Conservation (phyloP, 2,329 filamentous ascomycete genomes). For the Apiospora aurea region DNA sequence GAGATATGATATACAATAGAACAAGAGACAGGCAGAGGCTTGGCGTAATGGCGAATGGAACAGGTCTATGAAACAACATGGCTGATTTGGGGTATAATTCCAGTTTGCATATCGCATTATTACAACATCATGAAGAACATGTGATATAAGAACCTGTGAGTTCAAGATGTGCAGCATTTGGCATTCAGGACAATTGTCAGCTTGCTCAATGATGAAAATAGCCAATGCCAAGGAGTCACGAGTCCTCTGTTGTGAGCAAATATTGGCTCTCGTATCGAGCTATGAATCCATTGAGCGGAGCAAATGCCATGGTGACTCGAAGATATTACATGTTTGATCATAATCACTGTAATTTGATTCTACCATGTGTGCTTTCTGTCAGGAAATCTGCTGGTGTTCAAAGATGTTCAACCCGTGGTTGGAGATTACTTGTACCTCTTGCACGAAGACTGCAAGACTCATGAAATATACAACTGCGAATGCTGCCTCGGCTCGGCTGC, state of each 20-base stretch:
- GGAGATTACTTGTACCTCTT: no score
- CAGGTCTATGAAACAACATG: background rate
- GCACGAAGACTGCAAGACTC: background rate
- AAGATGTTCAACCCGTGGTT: no score
- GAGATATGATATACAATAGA: background rate
- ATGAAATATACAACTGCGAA: background rate
- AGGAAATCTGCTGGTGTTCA: background rate
- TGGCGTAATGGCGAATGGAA: conserved; percentile 10
- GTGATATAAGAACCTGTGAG: background rate
- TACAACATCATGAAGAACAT: no score
- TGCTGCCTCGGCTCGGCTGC: no score
- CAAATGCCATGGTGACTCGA: background rate
- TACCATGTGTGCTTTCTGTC: background rate
- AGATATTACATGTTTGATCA: background rate
- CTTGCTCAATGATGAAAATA: no score
- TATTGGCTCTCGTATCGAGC: background rate
- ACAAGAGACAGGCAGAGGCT: background rate
- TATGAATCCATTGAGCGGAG: background rate
- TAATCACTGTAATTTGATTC: background rate
- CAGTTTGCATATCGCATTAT: background rate
- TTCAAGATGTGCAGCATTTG: background rate
- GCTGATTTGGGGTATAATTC: conserved; percentile 9
- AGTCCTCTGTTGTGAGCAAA: background rate
- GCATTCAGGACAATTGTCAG: no score
- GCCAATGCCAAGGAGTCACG: no score